Evolutionary conservation across 495 filamentous ascomycete species (phyloP).

Genomic region (Parmelia sp.): DNA sequence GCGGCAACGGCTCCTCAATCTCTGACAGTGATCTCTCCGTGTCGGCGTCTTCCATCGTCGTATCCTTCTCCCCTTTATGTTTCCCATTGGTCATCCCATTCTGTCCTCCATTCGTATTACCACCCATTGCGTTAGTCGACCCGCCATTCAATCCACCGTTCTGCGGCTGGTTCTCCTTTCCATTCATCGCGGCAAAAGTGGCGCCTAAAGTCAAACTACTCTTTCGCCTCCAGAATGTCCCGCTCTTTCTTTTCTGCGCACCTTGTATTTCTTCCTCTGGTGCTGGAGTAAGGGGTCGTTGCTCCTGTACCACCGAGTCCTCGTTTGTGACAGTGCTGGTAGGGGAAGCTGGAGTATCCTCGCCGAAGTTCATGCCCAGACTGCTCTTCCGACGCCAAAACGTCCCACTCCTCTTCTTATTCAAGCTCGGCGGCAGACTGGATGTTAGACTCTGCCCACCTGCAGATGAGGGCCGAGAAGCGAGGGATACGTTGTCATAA

Average conservation of each 20-base stretch:
- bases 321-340: background rate
- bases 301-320: background rate
- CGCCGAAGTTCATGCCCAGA: constrained; percentile 21
- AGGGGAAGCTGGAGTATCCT: constrained; percentile 2
- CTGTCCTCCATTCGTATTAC: background rate
- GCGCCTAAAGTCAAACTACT: constrained; percentile 12
- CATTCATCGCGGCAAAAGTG: constrained; percentile 1
- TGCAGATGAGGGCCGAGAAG: constrained; percentile 24
- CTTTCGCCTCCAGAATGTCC: constrained; percentile 21
- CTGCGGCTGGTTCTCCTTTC: background rate
- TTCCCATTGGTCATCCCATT: background rate
- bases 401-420: constrained; percentile 23
- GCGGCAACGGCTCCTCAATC: background rate
- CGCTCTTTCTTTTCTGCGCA: constrained; percentile 18
- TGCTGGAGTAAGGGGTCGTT: background rate
- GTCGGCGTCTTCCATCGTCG: background rate
- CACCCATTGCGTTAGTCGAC: background rate
- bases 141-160: background rate
- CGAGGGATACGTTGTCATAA: constrained; percentile 7
- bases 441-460: constrained; percentile 36
- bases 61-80: background rate
- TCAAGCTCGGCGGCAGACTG: constrained; percentile 14
- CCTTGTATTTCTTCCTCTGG: constrained; percentile 3
- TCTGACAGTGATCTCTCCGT: constrained; percentile 10
- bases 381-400: constrained; percentile 25